Conservation (phyloP, 345 rosid genomes). For the Aquilaria malaccensis region DNA sequence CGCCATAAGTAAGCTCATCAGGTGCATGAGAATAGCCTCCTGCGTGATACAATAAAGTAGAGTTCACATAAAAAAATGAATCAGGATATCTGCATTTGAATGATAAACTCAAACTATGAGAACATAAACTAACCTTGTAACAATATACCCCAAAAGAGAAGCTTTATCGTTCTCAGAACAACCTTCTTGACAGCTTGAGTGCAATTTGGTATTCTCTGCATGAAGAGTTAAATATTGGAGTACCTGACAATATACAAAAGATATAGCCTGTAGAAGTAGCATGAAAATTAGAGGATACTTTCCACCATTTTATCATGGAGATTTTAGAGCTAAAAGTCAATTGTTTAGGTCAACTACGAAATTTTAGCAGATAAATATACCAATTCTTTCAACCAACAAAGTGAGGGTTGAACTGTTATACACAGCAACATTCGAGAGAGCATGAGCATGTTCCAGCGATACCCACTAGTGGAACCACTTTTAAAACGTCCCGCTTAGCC, state of each 20-base stretch:
- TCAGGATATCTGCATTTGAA: not conserved
- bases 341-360: no score
- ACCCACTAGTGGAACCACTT: no score
- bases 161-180: constrained; percentile 59
- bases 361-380: no score
- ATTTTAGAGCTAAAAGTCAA: not conserved
- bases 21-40: constrained; percentile 95
- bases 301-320: not conserved
- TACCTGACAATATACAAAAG: not conserved
- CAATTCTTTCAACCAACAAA: no score
- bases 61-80: not conserved
- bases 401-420: no score
- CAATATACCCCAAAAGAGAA: constrained; percentile 84
- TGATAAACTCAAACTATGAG: not conserved
- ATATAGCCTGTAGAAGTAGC: not conserved
- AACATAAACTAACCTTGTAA: constrained; percentile 57
- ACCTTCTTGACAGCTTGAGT: constrained; percentile 49
- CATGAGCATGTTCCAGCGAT: no score
- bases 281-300: not conserved
- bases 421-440: no score
- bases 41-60: constrained; percentile 17
- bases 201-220: constrained; percentile 43
- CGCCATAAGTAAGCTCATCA: constrained; percentile 63
- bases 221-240: constrained; percentile 1
- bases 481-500: no score